These are phyloP conservation scores for Barnettozyma vustinii DNA, from an alignment of 805 yeast species.

Conservation along the genomic window DNA sequence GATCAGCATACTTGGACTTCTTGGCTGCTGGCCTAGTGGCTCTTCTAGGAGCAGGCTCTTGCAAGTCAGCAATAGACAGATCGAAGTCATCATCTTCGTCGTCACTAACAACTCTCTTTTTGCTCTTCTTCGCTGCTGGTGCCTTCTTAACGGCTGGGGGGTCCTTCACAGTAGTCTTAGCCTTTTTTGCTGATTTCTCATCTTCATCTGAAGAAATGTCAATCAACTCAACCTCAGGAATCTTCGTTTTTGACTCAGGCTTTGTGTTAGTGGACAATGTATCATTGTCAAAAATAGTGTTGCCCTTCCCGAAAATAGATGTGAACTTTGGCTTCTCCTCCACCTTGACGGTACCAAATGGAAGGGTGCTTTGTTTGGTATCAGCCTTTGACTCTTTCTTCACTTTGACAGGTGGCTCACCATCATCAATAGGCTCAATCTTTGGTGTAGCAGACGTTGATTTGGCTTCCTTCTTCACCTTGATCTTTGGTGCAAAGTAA, in stretches of 20 bases:
- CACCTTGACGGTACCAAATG: slow-evolving; percentile 11
- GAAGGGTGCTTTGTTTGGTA: slow-evolving; percentile 6
- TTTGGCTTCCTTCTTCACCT: slow-evolving; percentile 17
- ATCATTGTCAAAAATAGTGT: slow-evolving; percentile 22
- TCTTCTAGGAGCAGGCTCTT: slow-evolving; percentile 13
- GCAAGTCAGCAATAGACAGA: slow-evolving; percentile 5
- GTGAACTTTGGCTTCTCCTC: slow-evolving; percentile 26
- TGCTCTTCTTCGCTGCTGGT: slow-evolving; percentile 5
- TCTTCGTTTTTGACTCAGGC: background rate
- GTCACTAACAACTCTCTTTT: slow-evolving; percentile 11
- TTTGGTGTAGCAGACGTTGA: slow-evolving; percentile 15
- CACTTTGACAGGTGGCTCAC: background rate
- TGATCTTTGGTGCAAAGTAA: slow-evolving; percentile 19
- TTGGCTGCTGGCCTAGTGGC: slow-evolving; percentile 16
- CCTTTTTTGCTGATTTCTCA: slow-evolving; percentile 11
- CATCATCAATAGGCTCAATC: slow-evolving; percentile 10
- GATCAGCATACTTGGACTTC: slow-evolving; percentile 14
- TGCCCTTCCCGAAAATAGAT: slow-evolving; percentile 32
- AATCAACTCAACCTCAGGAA: background rate
- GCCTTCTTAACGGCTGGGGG: slow-evolving; percentile 9
- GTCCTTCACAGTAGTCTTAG: slow-evolving; percentile 5
- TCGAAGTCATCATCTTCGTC: slow-evolving; percentile 13
- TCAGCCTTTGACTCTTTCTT: background rate
- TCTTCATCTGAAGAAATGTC: slow-evolving; percentile 2
- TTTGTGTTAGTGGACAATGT: background rate